These are phyloP conservation scores for Coniochaeta sp. DNA, from an alignment of 2,329 filamentous ascomycete species.

Conservation along the genomic window DNA sequence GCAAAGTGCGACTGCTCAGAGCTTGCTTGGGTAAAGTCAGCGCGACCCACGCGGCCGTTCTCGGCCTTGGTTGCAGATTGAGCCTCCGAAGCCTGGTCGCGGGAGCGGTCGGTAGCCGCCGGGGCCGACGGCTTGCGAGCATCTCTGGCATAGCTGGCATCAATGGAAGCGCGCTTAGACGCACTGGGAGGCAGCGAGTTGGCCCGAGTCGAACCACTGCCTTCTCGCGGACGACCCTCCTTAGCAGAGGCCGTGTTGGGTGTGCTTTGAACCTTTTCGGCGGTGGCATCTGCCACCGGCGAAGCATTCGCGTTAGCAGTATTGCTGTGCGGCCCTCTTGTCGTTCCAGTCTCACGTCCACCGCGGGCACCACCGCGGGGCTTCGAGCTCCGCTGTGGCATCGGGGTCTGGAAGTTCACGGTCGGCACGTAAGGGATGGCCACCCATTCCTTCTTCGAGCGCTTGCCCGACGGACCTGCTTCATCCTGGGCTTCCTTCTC, in stretches of 20 bases:
- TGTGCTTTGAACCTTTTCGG: conserved; percentile 29
- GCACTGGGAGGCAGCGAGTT: conserved; percentile 25
- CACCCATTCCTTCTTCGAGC: conserved; percentile 73
- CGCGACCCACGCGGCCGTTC: background rate
- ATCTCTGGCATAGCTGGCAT: conserved; percentile 32
- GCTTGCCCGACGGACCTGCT: conserved; percentile 31
- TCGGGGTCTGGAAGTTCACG: conserved; percentile 78
- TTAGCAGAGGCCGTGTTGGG: conserved; percentile 20
- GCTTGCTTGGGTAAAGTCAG: background rate
- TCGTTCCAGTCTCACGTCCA: conserved; percentile 26
- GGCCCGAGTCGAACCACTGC: conserved; percentile 24
- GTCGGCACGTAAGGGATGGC: conserved; percentile 75
- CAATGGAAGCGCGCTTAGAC: conserved; percentile 37
- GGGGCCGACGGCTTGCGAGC: conserved; percentile 33
- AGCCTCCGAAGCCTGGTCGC: conserved; percentile 25
- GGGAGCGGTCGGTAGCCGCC: conserved; percentile 31
- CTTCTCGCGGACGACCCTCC: conserved; percentile 28
- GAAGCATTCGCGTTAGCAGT: conserved; percentile 8
- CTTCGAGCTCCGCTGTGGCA: conserved; percentile 50
- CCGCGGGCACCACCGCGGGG: conserved; percentile 41
- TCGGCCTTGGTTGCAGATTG: conserved; percentile 26
- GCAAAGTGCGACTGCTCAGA: background rate
- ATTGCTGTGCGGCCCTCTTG: conserved; percentile 18
- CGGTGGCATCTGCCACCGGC: conserved; percentile 6
- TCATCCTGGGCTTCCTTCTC: conserved; percentile 60